phyloP scores from a whole-genome alignment of 163 green algal species.

The Prototheca wickerhamii region DNA sequence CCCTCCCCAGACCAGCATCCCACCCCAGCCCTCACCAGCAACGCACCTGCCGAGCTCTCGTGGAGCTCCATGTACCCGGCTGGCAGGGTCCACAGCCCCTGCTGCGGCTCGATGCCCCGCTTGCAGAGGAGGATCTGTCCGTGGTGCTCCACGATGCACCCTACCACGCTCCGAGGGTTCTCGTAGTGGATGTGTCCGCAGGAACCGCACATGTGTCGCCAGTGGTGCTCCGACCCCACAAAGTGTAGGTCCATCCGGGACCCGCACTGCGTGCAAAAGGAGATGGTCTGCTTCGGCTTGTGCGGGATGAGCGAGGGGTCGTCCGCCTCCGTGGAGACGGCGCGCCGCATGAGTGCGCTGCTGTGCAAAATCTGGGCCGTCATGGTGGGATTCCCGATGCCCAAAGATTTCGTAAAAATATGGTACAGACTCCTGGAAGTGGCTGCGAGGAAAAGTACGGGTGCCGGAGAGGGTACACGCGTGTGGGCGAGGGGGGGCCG shows the following conservation, averaged over 20 bases:
- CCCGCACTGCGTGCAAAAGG: conserved; percentile 59
- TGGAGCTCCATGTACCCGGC: conserved; percentile 70
- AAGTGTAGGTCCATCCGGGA: conserved; percentile 36
- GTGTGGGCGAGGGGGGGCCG: too few relatives aligned
- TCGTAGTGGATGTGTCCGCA: conserved; percentile 68
- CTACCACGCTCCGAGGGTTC: conserved; percentile 80
- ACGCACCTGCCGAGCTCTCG: conserved; percentile 34
- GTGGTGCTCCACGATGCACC: conserved; percentile 74
- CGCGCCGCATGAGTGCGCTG: too few relatives aligned
- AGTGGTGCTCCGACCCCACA: conserved; percentile 43
- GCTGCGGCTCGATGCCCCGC: conserved; percentile 76
- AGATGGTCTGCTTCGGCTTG: conserved; percentile 19
- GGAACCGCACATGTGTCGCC: conserved; percentile 56
- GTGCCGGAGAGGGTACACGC: too few relatives aligned
- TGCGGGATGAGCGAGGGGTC: too few relatives aligned
- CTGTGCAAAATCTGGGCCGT: too few relatives aligned
- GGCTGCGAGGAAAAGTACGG: too few relatives aligned
- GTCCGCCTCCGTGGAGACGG: too few relatives aligned
- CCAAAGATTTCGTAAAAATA: too few relatives aligned
- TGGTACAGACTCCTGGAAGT: too few relatives aligned
- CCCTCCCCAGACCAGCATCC: too few relatives aligned
- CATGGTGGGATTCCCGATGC: too few relatives aligned
- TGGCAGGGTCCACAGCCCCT: conserved; percentile 75
- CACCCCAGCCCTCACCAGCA: neutral
- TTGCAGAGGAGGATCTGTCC: conserved; percentile 69